Conservation (phyloP, 208 protist genomes). For the Acanthamoeba castellanii region DNA sequence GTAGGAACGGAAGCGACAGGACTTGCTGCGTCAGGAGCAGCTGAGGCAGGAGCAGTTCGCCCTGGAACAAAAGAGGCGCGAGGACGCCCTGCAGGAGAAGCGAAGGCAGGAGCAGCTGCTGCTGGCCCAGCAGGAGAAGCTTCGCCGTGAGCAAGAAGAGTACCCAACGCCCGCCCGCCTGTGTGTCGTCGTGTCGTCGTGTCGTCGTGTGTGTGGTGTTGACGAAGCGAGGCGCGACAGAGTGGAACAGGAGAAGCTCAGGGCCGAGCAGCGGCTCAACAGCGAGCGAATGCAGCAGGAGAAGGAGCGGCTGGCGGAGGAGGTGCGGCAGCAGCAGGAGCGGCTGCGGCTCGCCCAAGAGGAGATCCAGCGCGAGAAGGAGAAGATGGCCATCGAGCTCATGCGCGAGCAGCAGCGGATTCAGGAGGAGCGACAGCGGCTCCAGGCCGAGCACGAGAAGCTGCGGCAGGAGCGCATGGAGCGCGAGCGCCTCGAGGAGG, state of each 20-base stretch:
- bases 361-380: constrained; percentile 45
- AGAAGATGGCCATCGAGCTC: constrained; percentile 30
- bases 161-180: too few relatives aligned
- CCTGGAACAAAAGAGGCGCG: neutral
- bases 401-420: constrained; percentile 26
- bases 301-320: constrained; percentile 40
- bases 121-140: constrained; percentile 23
- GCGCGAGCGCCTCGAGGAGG: constrained; percentile 29
- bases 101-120: neutral
- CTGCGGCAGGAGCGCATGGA: constrained; percentile 3
- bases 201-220: too few relatives aligned
- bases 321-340: constrained; percentile 63
- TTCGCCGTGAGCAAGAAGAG: neutral
- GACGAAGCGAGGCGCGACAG: neutral
- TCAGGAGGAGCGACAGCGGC: constrained; percentile 2
- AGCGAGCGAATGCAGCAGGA: constrained; percentile 19
- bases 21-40: constrained; percentile 42
- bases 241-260: neutral
- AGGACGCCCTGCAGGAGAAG: constrained; percentile 42
- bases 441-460: constrained; percentile 17
- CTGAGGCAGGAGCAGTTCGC: constrained; percentile 33
- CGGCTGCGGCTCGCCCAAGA: neutral
- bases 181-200: too few relatives aligned
- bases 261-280: neutral
- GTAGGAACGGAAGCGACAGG: constrained; percentile 48